Base-by-base conservation (phyloP, 768 basidiomycete species). In the Serendipita vermifera region DNA sequence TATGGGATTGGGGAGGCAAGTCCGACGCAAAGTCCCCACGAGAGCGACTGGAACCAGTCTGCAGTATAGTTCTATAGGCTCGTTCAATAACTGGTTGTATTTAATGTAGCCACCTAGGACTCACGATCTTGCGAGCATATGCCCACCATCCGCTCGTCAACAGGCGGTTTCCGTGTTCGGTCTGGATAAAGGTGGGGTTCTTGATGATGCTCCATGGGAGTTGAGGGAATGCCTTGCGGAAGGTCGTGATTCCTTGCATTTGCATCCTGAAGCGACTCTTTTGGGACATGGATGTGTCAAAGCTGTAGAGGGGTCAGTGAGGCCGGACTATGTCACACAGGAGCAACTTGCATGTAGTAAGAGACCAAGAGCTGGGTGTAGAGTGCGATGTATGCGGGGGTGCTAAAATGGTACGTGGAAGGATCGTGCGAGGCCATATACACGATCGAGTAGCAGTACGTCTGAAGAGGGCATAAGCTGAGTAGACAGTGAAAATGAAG, bases 221-320 rank as follows among this genome's bases (percentile, higher is more conserved):
- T 64, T 93, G 87, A 56, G 96, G 96, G 82, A 98, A 98, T 0
- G 92, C 84, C 64, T 83, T 83, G 64, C 96, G 85, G 72, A 83
- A 85, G 35, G 73, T 77, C 63, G 77, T 83, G 62, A 87, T 87
- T 20, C 91, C 93, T 63, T 91, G 88, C 35, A 85, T 85, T 66
- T 94, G 86, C 86, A 97, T 94, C 68, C 96, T 94, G 79, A 98
- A 98, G 60, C 82, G 82, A 61, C 88, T 92, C 73, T 99, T 98
- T 67, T 98, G 94, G 3, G 90, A 81, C 89, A 92, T 94, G 2
- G 91, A 76, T 15, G 87, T 85, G 63, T 99, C 96, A 78, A 87
- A 98, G 63, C 88, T 91, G 60, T 35, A 51, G 1, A 2, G n/a
- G n/a, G 57, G 5, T 20, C 3, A 41, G 31, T 55, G 38, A 57